Base-by-base conservation (phyloP, 371 early-diverging fungal species). In the Gilbertella persicaria region DNA sequence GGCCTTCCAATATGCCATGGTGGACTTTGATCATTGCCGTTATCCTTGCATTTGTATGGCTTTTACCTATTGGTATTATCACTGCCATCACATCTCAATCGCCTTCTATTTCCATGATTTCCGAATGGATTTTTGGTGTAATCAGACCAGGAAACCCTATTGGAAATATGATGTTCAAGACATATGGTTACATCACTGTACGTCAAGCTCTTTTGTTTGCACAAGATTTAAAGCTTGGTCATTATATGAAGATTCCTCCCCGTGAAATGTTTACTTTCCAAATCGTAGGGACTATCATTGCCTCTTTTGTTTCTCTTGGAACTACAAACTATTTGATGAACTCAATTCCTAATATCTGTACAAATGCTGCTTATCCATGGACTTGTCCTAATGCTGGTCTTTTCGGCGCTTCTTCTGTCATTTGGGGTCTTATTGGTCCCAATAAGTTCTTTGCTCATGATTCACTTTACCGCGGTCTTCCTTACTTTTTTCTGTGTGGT, bases 361-460 rank as follows among this genome's bases (percentile, higher is more conserved):
- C 75, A 13, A 46, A 47, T 0, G 58, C 59, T 16, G 80, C 69
- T 13, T 71, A 74, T 19, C 77, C 77, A n/a, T 79, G 72, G 68
- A 76, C 77, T 2, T 79, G 80, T 58, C 75, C 72, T 47, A 67
- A 67, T 37, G 70, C 72, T 20, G 48, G 64, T 38, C 47, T 75
- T 2, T 73, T 77, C 56, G 69, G 63, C n/a, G 73, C 75, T 0
- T 68, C 75, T 6, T 64, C 66, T 16, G 66, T 74, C 3, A 67
- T 79, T 23, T 88, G 87, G 87, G 87, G 87, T 51, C 60, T 80
- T 6, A 77, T 89, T 39, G 86, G 84, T 10, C 88, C 88, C n/a
- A 51, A 62, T 8, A 70, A 64, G 13, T 76, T 85, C 71, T 87
- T 87, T 58, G 80, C 79, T 8, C 45, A 52, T 0, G 58, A 50